Evolutionary conservation across 2,329 filamentous ascomycete species (phyloP).

Genomic region (Talaromyces islandicus): DNA sequence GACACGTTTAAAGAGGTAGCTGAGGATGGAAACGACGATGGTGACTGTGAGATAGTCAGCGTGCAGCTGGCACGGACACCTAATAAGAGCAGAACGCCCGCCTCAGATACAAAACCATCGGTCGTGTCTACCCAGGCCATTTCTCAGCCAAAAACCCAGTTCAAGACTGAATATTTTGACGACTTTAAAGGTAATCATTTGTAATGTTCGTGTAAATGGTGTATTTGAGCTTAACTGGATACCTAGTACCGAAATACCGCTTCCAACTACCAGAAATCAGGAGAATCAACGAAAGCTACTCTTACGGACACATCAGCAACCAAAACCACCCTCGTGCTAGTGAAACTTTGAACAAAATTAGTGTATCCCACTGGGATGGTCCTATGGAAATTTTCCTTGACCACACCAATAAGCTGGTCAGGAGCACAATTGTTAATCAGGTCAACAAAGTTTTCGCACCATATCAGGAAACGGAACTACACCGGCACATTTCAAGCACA

Average conservation of each 20-base stretch:
- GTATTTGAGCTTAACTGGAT: neutral
- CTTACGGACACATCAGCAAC: conserved; percentile 53
- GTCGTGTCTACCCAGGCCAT: neutral
- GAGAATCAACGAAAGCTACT: conserved; percentile 49
- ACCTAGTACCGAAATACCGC: conserved; percentile 13
- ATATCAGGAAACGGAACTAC: conserved; percentile 30
- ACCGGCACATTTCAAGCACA: conserved; percentile 28
- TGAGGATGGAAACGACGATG: conserved; percentile 17
- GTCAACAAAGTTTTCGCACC: conserved; percentile 35
- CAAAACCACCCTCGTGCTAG: conserved; percentile 57
- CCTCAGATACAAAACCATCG: neutral
- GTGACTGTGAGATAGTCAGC: conserved; percentile 22
- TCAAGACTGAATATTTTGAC: conserved; percentile 18
- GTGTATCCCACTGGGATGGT: conserved; percentile 52
- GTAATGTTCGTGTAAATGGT: neutral
- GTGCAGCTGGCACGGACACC: neutral
- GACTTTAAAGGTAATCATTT: conserved; percentile 11
- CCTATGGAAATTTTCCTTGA: conserved; percentile 43
- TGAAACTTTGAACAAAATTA: conserved; percentile 51
- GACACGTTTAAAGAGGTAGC: conserved; percentile 30
- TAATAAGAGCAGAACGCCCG: neutral
- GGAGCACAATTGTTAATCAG: conserved; percentile 36
- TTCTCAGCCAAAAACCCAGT: neutral
- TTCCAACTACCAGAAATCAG: conserved; percentile 42
- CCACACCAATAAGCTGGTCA: conserved; percentile 23